Percentiles rank a stretch among this genome's conserved stretches.
phyloP scores from a whole-genome alignment of 2,329 filamentous ascomycete genomes.

The Celoporthe dispersa region DNA sequence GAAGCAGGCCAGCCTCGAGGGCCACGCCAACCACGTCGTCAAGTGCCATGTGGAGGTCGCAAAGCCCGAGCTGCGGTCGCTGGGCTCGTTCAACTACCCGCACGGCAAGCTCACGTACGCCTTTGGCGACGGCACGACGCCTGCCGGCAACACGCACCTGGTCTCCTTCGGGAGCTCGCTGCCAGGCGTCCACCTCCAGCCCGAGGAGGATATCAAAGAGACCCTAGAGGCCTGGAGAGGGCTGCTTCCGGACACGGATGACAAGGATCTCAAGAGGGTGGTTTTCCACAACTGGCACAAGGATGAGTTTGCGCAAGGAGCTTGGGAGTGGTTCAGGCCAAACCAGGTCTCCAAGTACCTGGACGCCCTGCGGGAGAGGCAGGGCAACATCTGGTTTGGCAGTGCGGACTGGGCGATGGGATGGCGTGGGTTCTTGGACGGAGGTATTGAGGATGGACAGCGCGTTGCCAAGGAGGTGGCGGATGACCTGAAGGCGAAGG shows the following conservation, averaged over 20 bases:
- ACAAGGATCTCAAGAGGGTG: constrained; percentile 36
- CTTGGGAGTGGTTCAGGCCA: constrained; percentile 27
- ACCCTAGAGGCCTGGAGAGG: constrained; percentile 20
- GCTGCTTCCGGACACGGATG: constrained; percentile 12
- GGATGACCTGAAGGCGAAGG: constrained; percentile 10
- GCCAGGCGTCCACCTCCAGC: constrained; percentile 47
- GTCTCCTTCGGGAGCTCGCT: constrained; percentile 48
- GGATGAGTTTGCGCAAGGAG: constrained; percentile 23
- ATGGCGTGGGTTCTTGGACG: constrained; percentile 26
- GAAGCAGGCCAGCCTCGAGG: constrained; percentile 41
- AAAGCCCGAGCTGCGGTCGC: constrained; percentile 46
- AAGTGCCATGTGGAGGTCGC: constrained; percentile 52
- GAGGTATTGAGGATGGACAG: constrained; percentile 26
- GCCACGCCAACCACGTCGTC: constrained; percentile 50
- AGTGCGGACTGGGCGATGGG: constrained; percentile 29
- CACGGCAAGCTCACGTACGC: constrained; percentile 48
- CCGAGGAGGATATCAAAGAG: constrained; percentile 44
- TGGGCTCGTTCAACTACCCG: constrained; percentile 48
- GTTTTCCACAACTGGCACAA: constrained; percentile 29
- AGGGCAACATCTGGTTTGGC: constrained; percentile 24
- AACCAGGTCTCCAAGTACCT: constrained; percentile 25
- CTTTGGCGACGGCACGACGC: constrained; percentile 50
- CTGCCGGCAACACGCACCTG: constrained; percentile 51
- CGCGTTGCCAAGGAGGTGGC: constrained; percentile 26
- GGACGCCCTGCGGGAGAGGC: constrained; percentile 17